Conservation (phyloP, 208 protist genomes). For the Acanthamoeba lenticulata region DNA sequence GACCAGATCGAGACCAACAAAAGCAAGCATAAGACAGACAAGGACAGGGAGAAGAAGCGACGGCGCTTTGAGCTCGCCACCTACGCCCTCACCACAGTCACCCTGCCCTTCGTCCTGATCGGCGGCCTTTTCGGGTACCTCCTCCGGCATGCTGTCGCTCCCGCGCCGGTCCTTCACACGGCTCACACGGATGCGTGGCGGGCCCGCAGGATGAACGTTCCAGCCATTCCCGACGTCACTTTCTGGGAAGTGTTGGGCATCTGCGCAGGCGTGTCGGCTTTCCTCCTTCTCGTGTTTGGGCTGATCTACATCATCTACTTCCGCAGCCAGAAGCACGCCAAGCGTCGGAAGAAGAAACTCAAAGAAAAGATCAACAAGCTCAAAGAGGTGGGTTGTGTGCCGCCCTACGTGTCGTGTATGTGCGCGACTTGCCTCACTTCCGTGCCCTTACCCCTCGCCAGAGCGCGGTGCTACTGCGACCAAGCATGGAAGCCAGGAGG, state of each 20-base stretch:
- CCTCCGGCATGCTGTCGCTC: too few species aligned
- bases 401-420: neutral
- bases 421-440: neutral
- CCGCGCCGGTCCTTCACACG: neutral
- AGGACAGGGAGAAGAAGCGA: neutral
- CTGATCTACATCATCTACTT: neutral
- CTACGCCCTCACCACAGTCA: neutral
- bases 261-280: neutral
- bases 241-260: conserved; percentile 6
- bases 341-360: conserved; percentile 5
- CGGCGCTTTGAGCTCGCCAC: neutral
- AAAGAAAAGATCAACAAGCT: neutral
- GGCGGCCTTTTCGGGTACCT: neutral
- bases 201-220: neutral
- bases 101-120: neutral
- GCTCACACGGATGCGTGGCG: neutral
- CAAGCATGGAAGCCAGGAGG: conserved; percentile 3
- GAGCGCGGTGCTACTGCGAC: neutral
- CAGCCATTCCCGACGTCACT: neutral
- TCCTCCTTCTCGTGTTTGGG: neutral
- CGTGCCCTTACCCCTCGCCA: neutral
- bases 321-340: neutral
- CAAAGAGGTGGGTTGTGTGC: neutral
- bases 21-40: neutral
- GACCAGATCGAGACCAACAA: neutral